Conservation (phyloP, 202 grass and related monocot genomes). For the Dendrocalamus latiflorus region DNA sequence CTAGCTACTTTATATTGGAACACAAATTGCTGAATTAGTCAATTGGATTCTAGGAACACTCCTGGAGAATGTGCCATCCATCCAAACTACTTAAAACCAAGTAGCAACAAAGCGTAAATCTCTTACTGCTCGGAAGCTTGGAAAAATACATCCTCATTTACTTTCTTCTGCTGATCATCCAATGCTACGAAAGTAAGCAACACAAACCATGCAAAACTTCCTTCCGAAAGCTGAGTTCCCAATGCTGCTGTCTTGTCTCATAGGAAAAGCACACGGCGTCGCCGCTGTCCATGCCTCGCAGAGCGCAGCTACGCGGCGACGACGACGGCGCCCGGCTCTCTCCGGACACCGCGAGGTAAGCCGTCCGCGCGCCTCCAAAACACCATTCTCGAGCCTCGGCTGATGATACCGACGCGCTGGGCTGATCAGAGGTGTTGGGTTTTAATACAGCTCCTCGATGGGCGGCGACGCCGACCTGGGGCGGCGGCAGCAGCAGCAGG, state of each 20-base stretch:
- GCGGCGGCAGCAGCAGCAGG: neutral
- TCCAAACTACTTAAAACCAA: no score
- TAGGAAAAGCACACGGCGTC: slow-evolving; percentile 45
- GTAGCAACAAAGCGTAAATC: no score
- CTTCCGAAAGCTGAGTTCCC: slow-evolving; percentile 20
- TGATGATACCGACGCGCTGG: neutral
- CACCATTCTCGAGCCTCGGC: neutral
- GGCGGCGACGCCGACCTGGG: neutral
- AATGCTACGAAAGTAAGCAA: neutral
- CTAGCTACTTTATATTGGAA: neutral
- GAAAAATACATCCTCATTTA: neutral
- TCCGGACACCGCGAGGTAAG: slow-evolving; percentile 43
- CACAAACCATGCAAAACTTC: neutral
- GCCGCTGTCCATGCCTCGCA: slow-evolving; percentile 1
- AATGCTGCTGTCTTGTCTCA: slow-evolving; percentile 30
- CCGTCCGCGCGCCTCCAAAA: neutral
- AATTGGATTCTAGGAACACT: neutral
- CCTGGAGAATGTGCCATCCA: no score
- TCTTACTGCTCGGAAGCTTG: neutral
- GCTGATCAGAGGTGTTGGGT: neutral
- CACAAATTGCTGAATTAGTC: neutral
- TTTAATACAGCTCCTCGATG: slow-evolving; percentile 29
- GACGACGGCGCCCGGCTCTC: slow-evolving; percentile 8
- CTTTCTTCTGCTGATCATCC: slow-evolving; percentile 22
- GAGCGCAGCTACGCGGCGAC: neutral